phyloP scores from a whole-genome alignment of 768 basidiomycete species.

The Pulveroboletus frians region DNA sequence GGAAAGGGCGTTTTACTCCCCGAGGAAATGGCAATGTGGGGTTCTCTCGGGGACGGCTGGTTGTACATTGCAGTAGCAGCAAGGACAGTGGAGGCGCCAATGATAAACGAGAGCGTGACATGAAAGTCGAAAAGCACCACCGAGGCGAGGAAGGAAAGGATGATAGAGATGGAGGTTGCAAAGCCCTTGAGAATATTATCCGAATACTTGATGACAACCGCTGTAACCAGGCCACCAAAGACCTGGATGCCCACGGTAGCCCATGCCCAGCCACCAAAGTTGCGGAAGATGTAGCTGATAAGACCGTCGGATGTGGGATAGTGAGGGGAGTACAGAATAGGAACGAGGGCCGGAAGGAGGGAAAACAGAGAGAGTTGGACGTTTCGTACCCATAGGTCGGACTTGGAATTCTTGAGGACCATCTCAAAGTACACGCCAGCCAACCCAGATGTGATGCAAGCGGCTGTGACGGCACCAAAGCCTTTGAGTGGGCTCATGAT shows the following conservation, averaged over 20 bases:
- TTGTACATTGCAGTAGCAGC: conserved; percentile 95
- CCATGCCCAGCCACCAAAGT: conserved; percentile 96
- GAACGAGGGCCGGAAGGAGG: conserved; percentile 81
- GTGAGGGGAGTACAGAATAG: conserved; percentile 58
- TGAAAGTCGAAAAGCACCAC: conserved; percentile 87
- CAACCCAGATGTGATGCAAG: conserved; percentile 86
- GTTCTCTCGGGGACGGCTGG: conserved; percentile 47
- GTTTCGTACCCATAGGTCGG: conserved; percentile 88
- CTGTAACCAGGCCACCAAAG: conserved; percentile 88
- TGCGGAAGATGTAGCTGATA: conserved; percentile 61
- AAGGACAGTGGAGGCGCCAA: conserved; percentile 83
- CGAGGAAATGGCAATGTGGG: conserved; percentile 30
- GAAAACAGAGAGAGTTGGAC: conserved; percentile 87
- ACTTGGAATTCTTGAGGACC: conserved; percentile 79
- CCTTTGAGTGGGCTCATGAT: conserved; percentile 81
- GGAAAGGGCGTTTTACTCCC: conserved; percentile 36
- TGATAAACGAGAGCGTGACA: conserved; percentile 81
- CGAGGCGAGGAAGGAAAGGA: conserved; percentile 90
- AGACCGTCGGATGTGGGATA: conserved; percentile 42
- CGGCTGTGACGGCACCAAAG: conserved; percentile 75
- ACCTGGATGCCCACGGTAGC: conserved; percentile 88
- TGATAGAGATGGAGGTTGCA: conserved; percentile 89
- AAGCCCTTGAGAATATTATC: conserved; percentile 98
- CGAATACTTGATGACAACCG: conserved; percentile 94
- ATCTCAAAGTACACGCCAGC: conserved; percentile 94